These are phyloP conservation scores for Leonotis leonurus DNA, from an alignment of 257 asterid species.

Conservation along the genomic window DNA sequence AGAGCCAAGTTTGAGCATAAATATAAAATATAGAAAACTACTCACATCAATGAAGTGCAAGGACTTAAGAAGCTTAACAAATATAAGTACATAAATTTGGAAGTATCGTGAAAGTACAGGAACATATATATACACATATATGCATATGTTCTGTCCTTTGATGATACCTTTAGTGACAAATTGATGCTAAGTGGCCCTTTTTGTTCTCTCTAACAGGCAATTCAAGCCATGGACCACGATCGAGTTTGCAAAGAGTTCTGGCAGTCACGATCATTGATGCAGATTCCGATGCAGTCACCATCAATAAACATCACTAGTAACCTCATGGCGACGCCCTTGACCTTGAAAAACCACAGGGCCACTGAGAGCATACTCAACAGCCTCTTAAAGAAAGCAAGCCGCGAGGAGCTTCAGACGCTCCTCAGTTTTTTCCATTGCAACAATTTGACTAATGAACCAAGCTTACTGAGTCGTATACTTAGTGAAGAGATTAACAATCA, in stretches of 20 bases:
- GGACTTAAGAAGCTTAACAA: too few relatives aligned
- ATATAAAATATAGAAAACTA: background rate
- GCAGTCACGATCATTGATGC: conserved; percentile 71
- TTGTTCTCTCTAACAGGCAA: conserved; percentile 33
- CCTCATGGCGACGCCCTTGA: conserved; percentile 27
- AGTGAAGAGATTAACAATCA: conserved; percentile 44
- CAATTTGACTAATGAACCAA: conserved; percentile 31
- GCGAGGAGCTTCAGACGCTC: conserved; percentile 56
- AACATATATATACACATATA: too few relatives aligned
- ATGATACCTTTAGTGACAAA: background rate
- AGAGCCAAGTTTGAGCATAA: background rate
- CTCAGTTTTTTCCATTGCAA: conserved; percentile 34
- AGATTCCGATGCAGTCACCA: conserved; percentile 37
- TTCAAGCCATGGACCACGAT: conserved; percentile 69
- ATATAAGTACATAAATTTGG: too few relatives aligned
- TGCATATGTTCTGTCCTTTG: too few relatives aligned
- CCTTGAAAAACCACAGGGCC: conserved; percentile 16
- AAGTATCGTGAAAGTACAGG: too few relatives aligned
- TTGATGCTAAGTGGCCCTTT: background rate
- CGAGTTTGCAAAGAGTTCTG: conserved; percentile 59
- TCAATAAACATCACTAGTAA: conserved; percentile 22
- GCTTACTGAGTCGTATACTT: conserved; percentile 46
- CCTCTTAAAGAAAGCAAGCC: conserved; percentile 60
- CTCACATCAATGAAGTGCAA: background rate
- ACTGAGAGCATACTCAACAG: conserved; percentile 35